A percentile compares a stretch with the other conserved stretches of the same genome.
Evolutionary conservation across 495 filamentous ascomycete species (phyloP).

Genomic region (Podospora australis): DNA sequence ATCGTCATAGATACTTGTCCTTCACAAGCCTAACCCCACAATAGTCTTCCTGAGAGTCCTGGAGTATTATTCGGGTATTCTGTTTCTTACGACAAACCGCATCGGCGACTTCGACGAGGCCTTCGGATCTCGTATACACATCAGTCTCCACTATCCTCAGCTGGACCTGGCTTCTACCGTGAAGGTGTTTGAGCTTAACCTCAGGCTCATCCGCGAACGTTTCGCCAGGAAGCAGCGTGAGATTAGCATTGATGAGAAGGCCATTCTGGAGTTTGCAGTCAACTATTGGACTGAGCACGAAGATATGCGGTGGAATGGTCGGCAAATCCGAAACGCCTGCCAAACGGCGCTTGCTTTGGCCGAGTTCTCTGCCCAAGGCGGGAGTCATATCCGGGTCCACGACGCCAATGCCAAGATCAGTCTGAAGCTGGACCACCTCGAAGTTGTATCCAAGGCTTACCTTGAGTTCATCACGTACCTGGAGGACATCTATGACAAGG

Average conservation of each 20-base stretch:
- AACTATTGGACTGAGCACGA: not conserved
- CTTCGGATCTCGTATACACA: slow-evolving; percentile 48
- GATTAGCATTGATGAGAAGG: not conserved
- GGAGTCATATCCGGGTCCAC: not conserved
- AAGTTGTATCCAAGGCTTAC: not conserved
- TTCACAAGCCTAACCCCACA: slow-evolving; percentile 36
- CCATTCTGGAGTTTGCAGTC: slow-evolving; percentile 7
- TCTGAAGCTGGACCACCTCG: not conserved
- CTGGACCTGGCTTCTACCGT: slow-evolving; percentile 9
- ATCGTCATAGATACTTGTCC: slow-evolving; percentile 41
- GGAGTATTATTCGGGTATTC: slow-evolving; percentile 53
- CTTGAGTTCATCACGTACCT: not conserved
- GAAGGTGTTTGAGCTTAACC: slow-evolving; percentile 14
- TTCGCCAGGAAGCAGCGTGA: not conserved
- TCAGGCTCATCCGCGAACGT: not conserved
- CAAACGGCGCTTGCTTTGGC: slow-evolving; percentile 34
- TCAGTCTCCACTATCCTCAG: slow-evolving; percentile 39
- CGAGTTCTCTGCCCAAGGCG: slow-evolving; percentile 8
- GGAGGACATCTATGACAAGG: not conserved
- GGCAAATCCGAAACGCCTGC: slow-evolving; percentile 39
- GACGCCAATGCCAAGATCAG: not conserved
- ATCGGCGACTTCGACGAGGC: slow-evolving; percentile 49
- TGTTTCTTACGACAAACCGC: slow-evolving; percentile 53
- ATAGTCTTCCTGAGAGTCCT: slow-evolving; percentile 43
- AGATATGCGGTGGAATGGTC: slow-evolving; percentile 32